Percentiles rank a stretch among this genome's conserved stretches.
Conservation (phyloP, 495 filamentous ascomycete genomes). For the Annulohypoxylon moriforme region DNA sequence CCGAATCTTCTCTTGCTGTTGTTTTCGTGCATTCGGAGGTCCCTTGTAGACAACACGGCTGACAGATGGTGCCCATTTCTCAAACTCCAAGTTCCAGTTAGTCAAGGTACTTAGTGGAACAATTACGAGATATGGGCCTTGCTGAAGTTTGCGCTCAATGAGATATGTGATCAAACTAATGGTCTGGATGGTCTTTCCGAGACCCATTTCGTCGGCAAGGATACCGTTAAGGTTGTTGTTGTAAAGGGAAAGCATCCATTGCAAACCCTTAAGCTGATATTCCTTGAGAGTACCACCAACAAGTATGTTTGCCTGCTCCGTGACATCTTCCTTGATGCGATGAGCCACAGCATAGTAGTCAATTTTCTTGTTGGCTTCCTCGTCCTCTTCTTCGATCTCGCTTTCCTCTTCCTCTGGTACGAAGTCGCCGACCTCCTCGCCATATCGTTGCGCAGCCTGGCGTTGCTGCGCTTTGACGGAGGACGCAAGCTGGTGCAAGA, state of each 20-base stretch:
- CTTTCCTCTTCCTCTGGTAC: slow-evolving; percentile 70
- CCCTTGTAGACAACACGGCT: slow-evolving; percentile 95
- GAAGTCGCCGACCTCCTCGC: slow-evolving; percentile 69
- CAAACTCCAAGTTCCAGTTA: slow-evolving; percentile 98
- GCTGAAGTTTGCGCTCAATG: slow-evolving; percentile 93
- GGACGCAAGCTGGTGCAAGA: slow-evolving; percentile 91
- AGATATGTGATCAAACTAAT: slow-evolving; percentile 97
- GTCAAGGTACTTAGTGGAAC: slow-evolving; percentile 96
- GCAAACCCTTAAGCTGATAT: slow-evolving; percentile 96
- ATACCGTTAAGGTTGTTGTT: slow-evolving; percentile 99
- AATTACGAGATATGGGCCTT: slow-evolving; percentile 94
- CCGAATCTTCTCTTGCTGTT: slow-evolving; percentile 91
- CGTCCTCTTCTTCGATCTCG: slow-evolving; percentile 72
- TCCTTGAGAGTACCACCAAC: slow-evolving; percentile 94
- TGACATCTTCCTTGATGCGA: slow-evolving; percentile 91
- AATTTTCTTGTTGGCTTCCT: slow-evolving; percentile 78
- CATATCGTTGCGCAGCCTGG: slow-evolving; percentile 79
- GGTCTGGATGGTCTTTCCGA: slow-evolving; percentile 99
- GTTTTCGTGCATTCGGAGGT: slow-evolving; percentile 86
- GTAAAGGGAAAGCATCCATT: slow-evolving; percentile 99
- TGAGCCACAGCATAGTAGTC: slow-evolving; percentile 99
- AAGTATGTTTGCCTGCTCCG: slow-evolving; percentile 81
- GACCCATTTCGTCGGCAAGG: slow-evolving; percentile 98
- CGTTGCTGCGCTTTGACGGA: slow-evolving; percentile 95
- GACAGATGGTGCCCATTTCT: slow-evolving; percentile 96